Percentiles rank a stretch among this genome's conserved stretches.
These are phyloP conservation scores for Rhodosporidiobolus odoratus DNA, from an alignment of 768 basidiomycete species.

Conservation along the genomic window DNA sequence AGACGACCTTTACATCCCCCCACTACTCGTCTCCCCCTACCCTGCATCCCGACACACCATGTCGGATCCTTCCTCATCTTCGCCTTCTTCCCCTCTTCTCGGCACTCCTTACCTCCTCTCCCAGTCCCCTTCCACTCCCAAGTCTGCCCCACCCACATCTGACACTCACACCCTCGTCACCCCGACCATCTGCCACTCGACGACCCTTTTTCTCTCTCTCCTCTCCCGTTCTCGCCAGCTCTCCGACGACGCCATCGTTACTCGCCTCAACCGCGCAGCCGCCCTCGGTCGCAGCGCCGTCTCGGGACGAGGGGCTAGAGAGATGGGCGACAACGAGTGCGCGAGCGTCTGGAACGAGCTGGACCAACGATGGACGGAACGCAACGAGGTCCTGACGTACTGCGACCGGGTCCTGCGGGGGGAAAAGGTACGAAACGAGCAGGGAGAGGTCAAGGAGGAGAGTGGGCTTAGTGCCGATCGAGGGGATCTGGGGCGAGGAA, in stretches of 20 bases:
- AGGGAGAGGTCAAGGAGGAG: neutral
- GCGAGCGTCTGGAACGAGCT: constrained; percentile 21
- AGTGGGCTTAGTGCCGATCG: constrained; percentile 16
- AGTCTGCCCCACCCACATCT: constrained; percentile 6
- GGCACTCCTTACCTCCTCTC: constrained; percentile 20
- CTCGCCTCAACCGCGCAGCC: constrained; percentile 18
- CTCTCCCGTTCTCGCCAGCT: constrained; percentile 8
- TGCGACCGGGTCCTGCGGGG: constrained; percentile 20
- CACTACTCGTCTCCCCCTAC: too few species aligned
- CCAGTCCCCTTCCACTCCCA: constrained; percentile 6
- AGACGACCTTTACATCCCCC: too few species aligned
- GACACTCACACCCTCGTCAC: constrained; percentile 18
- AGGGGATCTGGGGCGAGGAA: constrained; percentile 6
- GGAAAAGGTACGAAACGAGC: neutral
- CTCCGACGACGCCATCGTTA: constrained; percentile 20
- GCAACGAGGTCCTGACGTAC: constrained; percentile 10
- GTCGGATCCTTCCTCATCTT: neutral
- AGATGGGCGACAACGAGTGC: constrained; percentile 13
- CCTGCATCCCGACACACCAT: neutral
- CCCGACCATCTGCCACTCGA: constrained; percentile 2
- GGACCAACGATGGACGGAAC: neutral
- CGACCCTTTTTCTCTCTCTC: constrained; percentile 3
- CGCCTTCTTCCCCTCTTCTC: constrained; percentile 21
- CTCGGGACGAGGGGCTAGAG: neutral
- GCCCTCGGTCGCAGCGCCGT: constrained; percentile 5